Evolutionary conservation across 768 basidiomycete species (phyloP), one percentile per base, ranked within the genome.

Genomic region (Aureoboletus auriporus): DNA sequence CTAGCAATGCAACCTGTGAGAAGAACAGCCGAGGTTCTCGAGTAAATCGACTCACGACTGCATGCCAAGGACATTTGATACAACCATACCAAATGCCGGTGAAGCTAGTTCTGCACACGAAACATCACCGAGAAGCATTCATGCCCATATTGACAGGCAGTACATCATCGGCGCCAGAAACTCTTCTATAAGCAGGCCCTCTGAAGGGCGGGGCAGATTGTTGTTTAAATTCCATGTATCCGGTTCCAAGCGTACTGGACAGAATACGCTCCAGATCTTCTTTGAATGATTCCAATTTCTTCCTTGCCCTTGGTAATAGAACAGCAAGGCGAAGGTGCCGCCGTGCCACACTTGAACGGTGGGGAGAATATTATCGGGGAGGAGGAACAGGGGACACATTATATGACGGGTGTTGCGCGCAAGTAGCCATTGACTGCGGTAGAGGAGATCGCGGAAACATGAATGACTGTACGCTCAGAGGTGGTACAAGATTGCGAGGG

Each of bases 201-300:
- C 37, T 27, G 47, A 42, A 8, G 4, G 6, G 23, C 13, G 44
- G 2, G 13, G 38, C 5, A 8, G 39, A 37, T 36, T 44, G 50
- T 9, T 44, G 27, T 28, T n/a, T n/a, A n/a, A n/a, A n/a, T n/a
- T 45, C 46, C n/a, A 27, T 27, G 17, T 29, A 13, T 44, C 49
- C 39, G 16, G 54, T 4, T 29, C 69, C 70, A 43, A 78, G 69
- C 1, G 69, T 67, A 46, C 55, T 61, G 17, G 57, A 57, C 23
- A 84, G 57, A 48, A 77, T 67, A 12, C 63, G 67, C 34, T 80
- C 72, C n/a, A 87, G 65, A 46, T 81, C 75, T 8, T 61, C 53
- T 57, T 81, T 75, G 59, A 86, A 84, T n/a, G 68, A 52, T 42
- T 46, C 71, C 67, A 6, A 86, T 63, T 45, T 84, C 81, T 34